Evolutionary conservation across 768 basidiomycete species (phyloP).

Genomic region (Arthromyces matolae): DNA sequence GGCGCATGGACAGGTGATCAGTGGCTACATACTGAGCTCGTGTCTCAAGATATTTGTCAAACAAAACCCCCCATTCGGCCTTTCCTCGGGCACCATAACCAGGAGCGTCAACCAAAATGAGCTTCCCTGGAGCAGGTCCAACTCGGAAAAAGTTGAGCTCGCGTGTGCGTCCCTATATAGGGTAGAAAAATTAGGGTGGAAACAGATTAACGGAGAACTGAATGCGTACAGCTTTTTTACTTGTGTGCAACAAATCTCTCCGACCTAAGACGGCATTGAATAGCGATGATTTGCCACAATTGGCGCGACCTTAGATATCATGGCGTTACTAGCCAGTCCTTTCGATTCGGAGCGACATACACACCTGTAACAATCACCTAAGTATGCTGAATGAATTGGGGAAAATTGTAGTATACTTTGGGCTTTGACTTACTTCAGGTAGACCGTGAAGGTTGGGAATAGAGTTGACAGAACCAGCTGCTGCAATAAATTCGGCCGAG

Average conservation of each 20-base stretch:
- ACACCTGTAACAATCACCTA: conserved; percentile 46
- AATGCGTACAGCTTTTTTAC: conserved; percentile 65
- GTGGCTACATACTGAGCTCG: conserved; percentile 52
- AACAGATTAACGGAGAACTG: not conserved
- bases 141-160: conserved; percentile 70
- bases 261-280: conserved; percentile 66
- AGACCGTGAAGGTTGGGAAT: conserved; percentile 39
- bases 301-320: conserved; percentile 59
- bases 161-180: conserved; percentile 62
- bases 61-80: conserved; percentile 70
- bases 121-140: conserved; percentile 52
- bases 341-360: not conserved
- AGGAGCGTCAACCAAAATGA: conserved; percentile 75
- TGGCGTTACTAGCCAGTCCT: not conserved
- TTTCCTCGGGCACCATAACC: conserved; percentile 76
- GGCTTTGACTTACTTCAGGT: conserved; percentile 35
- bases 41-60: conserved; percentile 58
- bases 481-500: conserved; percentile 36
- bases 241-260: conserved; percentile 53
- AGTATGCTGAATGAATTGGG: not conserved
- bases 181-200: not conserved
- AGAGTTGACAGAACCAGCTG: conserved; percentile 32
- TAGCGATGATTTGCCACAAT: conserved; percentile 73
- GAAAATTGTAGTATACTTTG: too few relatives aligned
- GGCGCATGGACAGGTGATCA: conserved; percentile 1